Evolutionary conservation across 208 protist species (phyloP), one percentile per base, ranked within the genome.

Genomic region (Trypanosoma cruzi): DNA sequence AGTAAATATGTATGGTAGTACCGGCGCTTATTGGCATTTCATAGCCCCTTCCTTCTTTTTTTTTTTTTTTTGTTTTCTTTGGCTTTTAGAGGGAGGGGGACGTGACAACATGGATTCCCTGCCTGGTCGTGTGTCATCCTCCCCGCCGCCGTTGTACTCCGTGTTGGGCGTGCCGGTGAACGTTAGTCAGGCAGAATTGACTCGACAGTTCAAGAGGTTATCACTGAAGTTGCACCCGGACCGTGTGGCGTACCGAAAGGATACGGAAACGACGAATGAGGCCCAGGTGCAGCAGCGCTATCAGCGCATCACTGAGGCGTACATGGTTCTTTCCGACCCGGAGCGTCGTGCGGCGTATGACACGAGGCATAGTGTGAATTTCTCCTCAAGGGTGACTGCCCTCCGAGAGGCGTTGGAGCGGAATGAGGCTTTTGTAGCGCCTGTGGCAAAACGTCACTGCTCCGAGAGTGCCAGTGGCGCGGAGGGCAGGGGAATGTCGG

Each of bases 211-310:
- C 72, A 80, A 79, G 53, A 68, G 77, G 46, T 74, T 94, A 7
- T 92, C 90, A 0, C 81, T 96, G 26, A 55, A 86, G 54, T 68
- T 90, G 7, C 90, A 96, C 69, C 90, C 88, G 1, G 90, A 96
- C 48, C 85, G 90, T 7, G 87, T 65, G 2, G 84, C 83, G 1
- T 89, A 92, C 71, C 84, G 89, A 18, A 24, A 58, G 14, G 44
- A 36, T 34, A 31, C 11, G 13, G 26, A 57, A 14, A 31, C 32
- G 1, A 54, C 60, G 14, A 34, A 24, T 14, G 82, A 88, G 42
- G 52, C 29, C 22, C 61, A 76, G 52, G 75, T 82, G 32, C 79
- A 79, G 55, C 52, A 34, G 28, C 73, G 77, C n/a, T 96, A 84
- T 53, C 84, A 90, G 44, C 52, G 61, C 59, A 89, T 96, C 63